A percentile compares a stretch with the other conserved stretches of the same genome.
Conservation (phyloP, 1,139 yeast genomes). For the Pichia sp. region DNA sequence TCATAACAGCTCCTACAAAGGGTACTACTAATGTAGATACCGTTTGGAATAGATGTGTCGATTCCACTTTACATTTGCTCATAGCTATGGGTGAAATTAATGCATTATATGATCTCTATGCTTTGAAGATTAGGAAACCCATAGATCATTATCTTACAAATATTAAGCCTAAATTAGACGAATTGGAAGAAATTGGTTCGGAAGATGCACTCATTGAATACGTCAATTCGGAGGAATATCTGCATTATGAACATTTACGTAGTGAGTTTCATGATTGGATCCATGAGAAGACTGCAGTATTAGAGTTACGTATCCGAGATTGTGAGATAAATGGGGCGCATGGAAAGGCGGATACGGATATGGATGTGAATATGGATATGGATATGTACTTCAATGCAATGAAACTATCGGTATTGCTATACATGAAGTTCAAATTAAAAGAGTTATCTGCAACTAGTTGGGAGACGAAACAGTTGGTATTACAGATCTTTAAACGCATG, state of each 20-base stretch:
- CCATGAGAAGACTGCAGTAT: constrained; percentile 9
- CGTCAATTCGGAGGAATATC: constrained; percentile 12
- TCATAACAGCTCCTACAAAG: background rate
- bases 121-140: constrained; percentile 6
- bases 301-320: constrained; percentile 11
- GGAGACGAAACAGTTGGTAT: constrained; percentile 18
- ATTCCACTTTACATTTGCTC: no score
- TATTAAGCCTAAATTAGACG: constrained; percentile 9
- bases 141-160: constrained; percentile 6
- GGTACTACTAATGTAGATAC: background rate
- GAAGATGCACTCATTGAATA: constrained; percentile 12
- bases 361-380: background rate
- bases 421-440: constrained; percentile 17
- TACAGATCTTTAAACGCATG: constrained; percentile 16
- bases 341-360: background rate
- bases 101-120: constrained; percentile 18
- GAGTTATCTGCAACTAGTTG: constrained; percentile 17
- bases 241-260: constrained; percentile 14
- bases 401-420: constrained; percentile 16
- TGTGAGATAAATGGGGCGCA: constrained; percentile 1
- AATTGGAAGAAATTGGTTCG: background rate
- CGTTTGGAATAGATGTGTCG: no score
- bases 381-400: constrained; percentile 14
- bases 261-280: constrained; percentile 21
- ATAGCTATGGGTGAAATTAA: constrained; percentile 19